phyloP scores from a whole-genome alignment of 257 asterid species.

The Henckelia pumila region DNA sequence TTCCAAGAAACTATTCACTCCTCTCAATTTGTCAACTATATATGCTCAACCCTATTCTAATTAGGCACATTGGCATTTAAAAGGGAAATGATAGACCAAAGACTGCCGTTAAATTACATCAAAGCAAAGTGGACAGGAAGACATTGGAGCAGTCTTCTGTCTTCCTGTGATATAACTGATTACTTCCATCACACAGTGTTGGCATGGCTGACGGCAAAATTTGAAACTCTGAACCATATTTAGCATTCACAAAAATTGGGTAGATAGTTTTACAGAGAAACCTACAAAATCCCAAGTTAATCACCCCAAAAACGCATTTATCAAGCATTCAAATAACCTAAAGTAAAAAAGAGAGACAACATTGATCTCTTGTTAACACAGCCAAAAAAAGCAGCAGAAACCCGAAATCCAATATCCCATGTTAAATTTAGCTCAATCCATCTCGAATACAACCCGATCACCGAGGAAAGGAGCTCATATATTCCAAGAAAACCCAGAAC shows the following conservation, averaged over 20 bases:
- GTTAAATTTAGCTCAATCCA: slow-evolving; percentile 23
- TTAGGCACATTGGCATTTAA: slow-evolving; percentile 15
- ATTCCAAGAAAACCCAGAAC: slow-evolving; percentile 16
- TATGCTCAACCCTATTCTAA: not conserved
- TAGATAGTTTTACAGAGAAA: not conserved
- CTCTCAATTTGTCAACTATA: slow-evolving; percentile 9
- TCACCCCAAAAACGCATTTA: slow-evolving; percentile 19
- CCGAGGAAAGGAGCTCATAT: slow-evolving; percentile 7
- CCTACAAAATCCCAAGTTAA: slow-evolving; percentile 14
- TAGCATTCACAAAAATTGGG: slow-evolving; percentile 5
- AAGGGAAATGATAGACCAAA: not conserved
- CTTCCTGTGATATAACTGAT: not conserved
- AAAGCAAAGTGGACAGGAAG: not conserved
- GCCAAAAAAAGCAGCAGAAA: slow-evolving; percentile 8
- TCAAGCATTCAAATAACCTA: slow-evolving; percentile 18
- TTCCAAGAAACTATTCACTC: not conserved
- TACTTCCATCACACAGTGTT: slow-evolving; percentile 17
- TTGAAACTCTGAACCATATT: not conserved
- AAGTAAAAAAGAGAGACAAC: not conserved
- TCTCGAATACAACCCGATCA: slow-evolving; percentile 31
- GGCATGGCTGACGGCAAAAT: slow-evolving; percentile 21
- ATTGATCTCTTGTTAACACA: not conserved
- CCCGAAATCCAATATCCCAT: slow-evolving; percentile 13
- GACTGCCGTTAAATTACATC: not conserved
- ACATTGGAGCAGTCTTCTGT: not conserved